Conservation (phyloP, 2,329 filamentous ascomycete species). For the Hortaea sp. region DNA sequence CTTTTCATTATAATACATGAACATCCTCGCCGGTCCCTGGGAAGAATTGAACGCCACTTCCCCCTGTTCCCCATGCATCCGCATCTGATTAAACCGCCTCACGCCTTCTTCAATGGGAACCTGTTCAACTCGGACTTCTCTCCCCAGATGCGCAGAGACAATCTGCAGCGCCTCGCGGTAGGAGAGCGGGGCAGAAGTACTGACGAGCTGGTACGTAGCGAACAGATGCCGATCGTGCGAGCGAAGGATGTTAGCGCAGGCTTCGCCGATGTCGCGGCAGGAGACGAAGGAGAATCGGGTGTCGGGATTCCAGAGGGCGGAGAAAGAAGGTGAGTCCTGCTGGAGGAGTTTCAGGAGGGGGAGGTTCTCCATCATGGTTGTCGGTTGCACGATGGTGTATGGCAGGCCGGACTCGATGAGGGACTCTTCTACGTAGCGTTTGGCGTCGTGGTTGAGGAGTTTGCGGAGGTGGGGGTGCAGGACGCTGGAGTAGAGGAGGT, state of each 20-base stretch:
- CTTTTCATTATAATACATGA: conserved; percentile 13
- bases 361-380: conserved; percentile 25
- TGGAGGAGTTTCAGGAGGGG: conserved; percentile 12
- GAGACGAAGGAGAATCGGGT: conserved; percentile 19
- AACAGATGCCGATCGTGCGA: conserved; percentile 20
- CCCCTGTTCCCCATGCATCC: conserved; percentile 2
- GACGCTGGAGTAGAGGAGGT: conserved; percentile 28
- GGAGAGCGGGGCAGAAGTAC: conserved; percentile 8
- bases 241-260: conserved; percentile 13
- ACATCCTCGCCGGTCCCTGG: conserved; percentile 8
- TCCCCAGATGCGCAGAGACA: conserved; percentile 16
- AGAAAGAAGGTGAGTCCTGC: conserved; percentile 14
- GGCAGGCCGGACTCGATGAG: conserved; percentile 25
- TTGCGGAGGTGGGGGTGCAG: conserved; percentile 24
- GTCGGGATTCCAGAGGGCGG: conserved; percentile 12
- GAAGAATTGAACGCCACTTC: conserved; percentile 4
- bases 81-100: conserved; percentile 5
- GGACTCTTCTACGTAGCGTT: conserved; percentile 27
- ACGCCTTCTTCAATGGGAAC: conserved; percentile 13
- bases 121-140: conserved; percentile 14
- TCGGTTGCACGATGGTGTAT: conserved; percentile 29
- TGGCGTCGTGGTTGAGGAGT: conserved; percentile 29
- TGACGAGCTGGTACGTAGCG: conserved; percentile 20
- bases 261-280: conserved; percentile 19
- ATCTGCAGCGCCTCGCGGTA: conserved; percentile 14